Evolutionary conservation across 1,139 yeast species (phyloP).

Genomic region (Chernovozyma aurita): DNA sequence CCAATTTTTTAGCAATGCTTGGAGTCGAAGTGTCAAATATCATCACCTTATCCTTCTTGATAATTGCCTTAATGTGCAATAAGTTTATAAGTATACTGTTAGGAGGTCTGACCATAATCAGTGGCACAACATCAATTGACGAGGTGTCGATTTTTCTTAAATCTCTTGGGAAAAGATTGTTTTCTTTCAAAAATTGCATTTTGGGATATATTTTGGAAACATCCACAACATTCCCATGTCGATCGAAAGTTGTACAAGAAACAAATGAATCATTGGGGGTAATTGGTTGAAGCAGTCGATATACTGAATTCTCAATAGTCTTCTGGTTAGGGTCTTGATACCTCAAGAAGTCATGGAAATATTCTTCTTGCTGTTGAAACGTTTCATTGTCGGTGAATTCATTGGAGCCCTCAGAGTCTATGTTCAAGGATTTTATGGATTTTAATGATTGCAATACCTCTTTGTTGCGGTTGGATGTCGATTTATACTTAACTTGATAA

Average conservation of each 20-base stretch:
- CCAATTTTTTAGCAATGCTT: slow-evolving; percentile 54
- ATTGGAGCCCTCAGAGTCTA: background rate
- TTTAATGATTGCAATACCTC: too few relatives aligned
- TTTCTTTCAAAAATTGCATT: slow-evolving; percentile 67
- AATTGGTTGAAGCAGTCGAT: slow-evolving; percentile 34
- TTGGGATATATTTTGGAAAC: slow-evolving; percentile 78
- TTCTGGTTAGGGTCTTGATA: slow-evolving; percentile 3
- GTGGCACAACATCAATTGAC: slow-evolving; percentile 83
- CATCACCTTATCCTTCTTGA: slow-evolving; percentile 75
- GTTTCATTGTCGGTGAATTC: slow-evolving; percentile 7
- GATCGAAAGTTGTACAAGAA: slow-evolving; percentile 72
- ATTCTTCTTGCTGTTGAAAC: slow-evolving; percentile 2
- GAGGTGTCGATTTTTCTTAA: slow-evolving; percentile 85
- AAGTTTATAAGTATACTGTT: slow-evolving; percentile 76
- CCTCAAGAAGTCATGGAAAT: slow-evolving; percentile 1
- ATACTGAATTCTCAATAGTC: slow-evolving; percentile 1
- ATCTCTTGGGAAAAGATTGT: slow-evolving; percentile 78
- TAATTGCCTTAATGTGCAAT: slow-evolving; percentile 80
- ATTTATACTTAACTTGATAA: background rate
- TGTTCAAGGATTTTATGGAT: slow-evolving; percentile 3
- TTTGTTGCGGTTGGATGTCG: slow-evolving; percentile 7
- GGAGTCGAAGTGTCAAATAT: slow-evolving; percentile 72
- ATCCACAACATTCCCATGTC: slow-evolving; percentile 64
- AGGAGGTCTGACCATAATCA: slow-evolving; percentile 68
- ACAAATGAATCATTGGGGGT: slow-evolving; percentile 56